Evolutionary conservation across 257 asterid genomes (phyloP).

Genomic region (Capsicum baccatum): DNA sequence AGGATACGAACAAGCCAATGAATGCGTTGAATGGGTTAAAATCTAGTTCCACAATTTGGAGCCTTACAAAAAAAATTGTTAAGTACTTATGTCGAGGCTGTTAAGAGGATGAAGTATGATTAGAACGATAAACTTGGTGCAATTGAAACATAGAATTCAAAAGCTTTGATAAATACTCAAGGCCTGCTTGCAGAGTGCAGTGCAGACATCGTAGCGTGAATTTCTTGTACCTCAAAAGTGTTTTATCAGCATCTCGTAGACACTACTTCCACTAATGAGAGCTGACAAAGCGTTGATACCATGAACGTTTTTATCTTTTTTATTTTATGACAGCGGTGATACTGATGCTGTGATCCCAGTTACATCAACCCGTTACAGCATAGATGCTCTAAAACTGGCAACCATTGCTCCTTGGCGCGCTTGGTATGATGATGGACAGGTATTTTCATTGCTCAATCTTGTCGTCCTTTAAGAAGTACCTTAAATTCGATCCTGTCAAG

Average conservation of each 20-base stretch:
- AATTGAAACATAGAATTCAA: not conserved
- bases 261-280: not conserved
- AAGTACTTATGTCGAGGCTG: not conserved
- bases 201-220: not conserved
- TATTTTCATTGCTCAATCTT: constrained; percentile 30
- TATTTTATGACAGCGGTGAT: constrained; percentile 67
- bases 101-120: not conserved
- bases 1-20: not conserved
- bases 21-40: not conserved
- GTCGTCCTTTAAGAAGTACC: not conserved
- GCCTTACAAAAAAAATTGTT: not conserved
- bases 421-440: constrained; percentile 96
- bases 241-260: not conserved
- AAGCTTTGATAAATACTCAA: not conserved
- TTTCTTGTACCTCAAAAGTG: not conserved
- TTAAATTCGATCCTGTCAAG: not conserved
- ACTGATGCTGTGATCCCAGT: constrained; percentile 93
- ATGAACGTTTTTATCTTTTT: not conserved
- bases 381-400: constrained; percentile 72
- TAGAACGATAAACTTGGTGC: not conserved
- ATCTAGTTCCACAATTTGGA: not conserved
- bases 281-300: not conserved
- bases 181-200: not conserved
- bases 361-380: constrained; percentile 87
- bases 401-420: constrained; percentile 74